phyloP scores from a whole-genome alignment of 495 filamentous ascomycete genomes.

The Penicillium goetzii region DNA sequence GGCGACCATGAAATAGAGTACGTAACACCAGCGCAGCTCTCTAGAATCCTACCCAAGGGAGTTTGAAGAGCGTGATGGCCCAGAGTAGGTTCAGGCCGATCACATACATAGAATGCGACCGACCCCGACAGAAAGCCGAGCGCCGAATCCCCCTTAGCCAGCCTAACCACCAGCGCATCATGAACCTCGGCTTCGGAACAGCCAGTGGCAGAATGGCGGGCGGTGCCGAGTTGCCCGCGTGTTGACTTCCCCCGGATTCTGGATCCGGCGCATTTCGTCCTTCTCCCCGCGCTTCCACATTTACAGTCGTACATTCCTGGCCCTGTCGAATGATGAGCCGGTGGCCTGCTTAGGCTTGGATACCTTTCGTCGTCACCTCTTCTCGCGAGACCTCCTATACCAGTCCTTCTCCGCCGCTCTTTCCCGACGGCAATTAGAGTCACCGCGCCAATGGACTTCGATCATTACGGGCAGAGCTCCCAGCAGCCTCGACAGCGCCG shows the following conservation, averaged over 20 bases:
- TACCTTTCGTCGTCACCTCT: slow-evolving; percentile 5
- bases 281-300: slow-evolving; percentile 19
- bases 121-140: slow-evolving; percentile 7
- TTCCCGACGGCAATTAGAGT: slow-evolving; percentile 35
- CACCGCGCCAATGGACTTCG: slow-evolving; percentile 43
- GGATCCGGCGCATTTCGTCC: slow-evolving; percentile 23
- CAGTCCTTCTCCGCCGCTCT: slow-evolving; percentile 12
- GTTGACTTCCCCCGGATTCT: slow-evolving; percentile 40
- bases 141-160: not conserved
- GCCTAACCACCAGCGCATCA: slow-evolving; percentile 2
- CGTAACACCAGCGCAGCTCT: not conserved
- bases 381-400: not conserved
- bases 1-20: not conserved
- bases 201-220: slow-evolving; percentile 39
- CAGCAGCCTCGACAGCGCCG: slow-evolving; percentile 49
- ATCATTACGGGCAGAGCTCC: slow-evolving; percentile 39
- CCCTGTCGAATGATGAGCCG: slow-evolving; percentile 16
- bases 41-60: not conserved
- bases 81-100: not conserved
- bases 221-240: slow-evolving; percentile 37
- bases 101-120: not conserved
- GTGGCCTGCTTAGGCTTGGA: slow-evolving; percentile 11
- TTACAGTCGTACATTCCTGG: slow-evolving; percentile 11
- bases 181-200: slow-evolving; percentile 44
- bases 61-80: not conserved